Conservation (phyloP, 148 eudicot genomes). For the Chenopodium formosanum region DNA sequence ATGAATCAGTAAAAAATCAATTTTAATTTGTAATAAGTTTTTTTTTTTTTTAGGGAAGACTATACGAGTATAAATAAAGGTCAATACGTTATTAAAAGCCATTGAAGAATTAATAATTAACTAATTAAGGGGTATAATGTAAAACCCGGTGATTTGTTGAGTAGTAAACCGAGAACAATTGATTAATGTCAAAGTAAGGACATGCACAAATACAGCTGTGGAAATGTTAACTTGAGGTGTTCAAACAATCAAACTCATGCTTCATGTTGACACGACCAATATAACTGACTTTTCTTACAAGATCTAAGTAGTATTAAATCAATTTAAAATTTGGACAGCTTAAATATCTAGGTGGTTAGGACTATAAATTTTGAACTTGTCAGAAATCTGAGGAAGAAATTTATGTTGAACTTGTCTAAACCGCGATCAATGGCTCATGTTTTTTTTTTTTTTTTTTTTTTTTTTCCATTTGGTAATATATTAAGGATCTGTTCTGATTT, state of each 20-base stretch:
- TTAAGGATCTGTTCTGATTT: too few species aligned
- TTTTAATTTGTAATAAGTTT: too few species aligned
- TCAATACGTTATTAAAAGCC: too few species aligned
- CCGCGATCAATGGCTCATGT: neutral
- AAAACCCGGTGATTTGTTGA: too few species aligned
- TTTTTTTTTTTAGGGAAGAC: too few species aligned
- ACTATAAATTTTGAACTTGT: neutral
- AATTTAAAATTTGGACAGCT: neutral
- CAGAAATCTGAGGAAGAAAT: neutral
- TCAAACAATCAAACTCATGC: neutral
- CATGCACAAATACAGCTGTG: neutral
- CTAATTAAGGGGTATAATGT: too few species aligned
- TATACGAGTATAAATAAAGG: too few species aligned
- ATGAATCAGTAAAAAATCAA: too few species aligned
- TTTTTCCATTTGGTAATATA: too few species aligned
- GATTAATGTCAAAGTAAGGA: too few species aligned
- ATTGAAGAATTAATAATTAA: too few species aligned
- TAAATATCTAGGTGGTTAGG: neutral
- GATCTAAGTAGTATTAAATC: neutral
- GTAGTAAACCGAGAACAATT: too few species aligned
- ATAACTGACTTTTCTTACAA: neutral
- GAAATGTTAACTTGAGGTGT: neutral
- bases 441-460: neutral
- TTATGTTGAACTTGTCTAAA: neutral
- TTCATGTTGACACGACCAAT: neutral